These are phyloP conservation scores for Penicillium silybi DNA, from an alignment of 495 filamentous ascomycete genomes.

Conservation along the genomic window DNA sequence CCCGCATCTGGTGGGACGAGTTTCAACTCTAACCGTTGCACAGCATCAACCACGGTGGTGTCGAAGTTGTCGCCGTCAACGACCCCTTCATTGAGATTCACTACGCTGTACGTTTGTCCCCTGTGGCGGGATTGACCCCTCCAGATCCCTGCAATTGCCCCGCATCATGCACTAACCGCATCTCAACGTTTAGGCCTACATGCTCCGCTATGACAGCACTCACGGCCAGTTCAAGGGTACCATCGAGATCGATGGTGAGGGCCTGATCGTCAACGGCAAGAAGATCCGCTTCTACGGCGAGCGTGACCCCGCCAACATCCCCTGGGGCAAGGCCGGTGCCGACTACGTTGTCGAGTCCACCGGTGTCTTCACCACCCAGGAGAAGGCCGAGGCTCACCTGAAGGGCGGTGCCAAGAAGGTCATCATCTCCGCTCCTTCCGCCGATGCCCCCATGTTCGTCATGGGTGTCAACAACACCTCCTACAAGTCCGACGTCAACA, in stretches of 20 bases:
- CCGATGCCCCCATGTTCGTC: conserved; percentile 99
- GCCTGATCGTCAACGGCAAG: conserved; percentile 93
- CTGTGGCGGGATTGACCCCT: background rate
- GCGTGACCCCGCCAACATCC: conserved; percentile 86
- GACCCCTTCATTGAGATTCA: conserved; percentile 98
- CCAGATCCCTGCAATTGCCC: background rate
- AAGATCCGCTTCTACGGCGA: conserved; percentile 92
- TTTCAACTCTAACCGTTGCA: conserved; percentile 37
- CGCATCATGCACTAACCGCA: background rate
- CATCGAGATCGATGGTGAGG: conserved; percentile 62
- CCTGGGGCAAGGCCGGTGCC: conserved; percentile 84
- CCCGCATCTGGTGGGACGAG: conserved; percentile 5
- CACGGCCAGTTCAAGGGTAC: conserved; percentile 96
- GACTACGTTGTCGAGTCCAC: conserved; percentile 98
- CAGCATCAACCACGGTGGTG: conserved; percentile 77
- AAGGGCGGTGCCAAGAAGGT: conserved; percentile 99
- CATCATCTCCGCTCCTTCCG: conserved; percentile 97
- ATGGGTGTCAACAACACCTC: conserved; percentile 96
- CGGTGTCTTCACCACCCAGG: conserved; percentile 98
- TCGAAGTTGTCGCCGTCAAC: conserved; percentile 94
- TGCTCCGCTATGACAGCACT: conserved; percentile 98
- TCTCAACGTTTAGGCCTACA: conserved; percentile 68
- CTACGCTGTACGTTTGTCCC: conserved; percentile 76
- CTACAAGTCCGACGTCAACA: conserved; percentile 82
- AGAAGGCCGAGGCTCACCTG: conserved; percentile 93